phyloP scores from a whole-genome alignment of 306 rosid genomes.

The Cucumis hystrix region DNA sequence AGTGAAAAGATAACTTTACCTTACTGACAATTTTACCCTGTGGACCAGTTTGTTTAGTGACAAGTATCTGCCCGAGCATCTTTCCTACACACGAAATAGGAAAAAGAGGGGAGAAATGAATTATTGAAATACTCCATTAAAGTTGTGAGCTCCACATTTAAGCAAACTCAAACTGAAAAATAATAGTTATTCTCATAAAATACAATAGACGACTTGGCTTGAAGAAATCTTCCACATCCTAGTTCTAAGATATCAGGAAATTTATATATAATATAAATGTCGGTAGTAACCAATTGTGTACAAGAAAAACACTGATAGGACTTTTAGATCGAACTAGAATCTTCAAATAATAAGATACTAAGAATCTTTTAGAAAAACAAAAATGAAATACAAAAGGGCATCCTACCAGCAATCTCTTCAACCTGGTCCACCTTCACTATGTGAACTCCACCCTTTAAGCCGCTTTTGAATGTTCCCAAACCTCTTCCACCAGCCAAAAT shows the following conservation, averaged over 20 bases:
- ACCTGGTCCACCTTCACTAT: slow-evolving; percentile 74
- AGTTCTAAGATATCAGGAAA: not conserved
- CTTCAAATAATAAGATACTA: not conserved
- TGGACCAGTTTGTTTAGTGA: slow-evolving; percentile 94
- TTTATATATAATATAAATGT: not conserved
- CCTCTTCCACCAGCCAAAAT: slow-evolving; percentile 99
- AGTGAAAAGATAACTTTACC: slow-evolving; percentile 29
- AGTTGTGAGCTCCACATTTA: not conserved
- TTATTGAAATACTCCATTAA: not conserved
- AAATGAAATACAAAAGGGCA: not conserved
- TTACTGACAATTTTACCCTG: slow-evolving; percentile 93
- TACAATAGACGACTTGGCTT: not conserved
- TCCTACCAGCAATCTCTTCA: slow-evolving; percentile 81
- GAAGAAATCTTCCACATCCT: not conserved
- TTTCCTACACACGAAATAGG: slow-evolving; percentile 43
- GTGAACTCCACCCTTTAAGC: slow-evolving; percentile 94
- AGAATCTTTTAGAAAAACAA: not conserved
- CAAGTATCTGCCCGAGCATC: slow-evolving; percentile 97
- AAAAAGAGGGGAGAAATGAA: not conserved
- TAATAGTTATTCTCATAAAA: not conserved
- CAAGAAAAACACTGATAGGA: not conserved
- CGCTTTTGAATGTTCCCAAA: slow-evolving; percentile 82
- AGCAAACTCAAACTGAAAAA: not conserved
- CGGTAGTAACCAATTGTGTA: not conserved
- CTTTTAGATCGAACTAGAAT: not conserved